Conservation (phyloP, 176 grass and related monocot genomes). For the Secale cereale region DNA sequence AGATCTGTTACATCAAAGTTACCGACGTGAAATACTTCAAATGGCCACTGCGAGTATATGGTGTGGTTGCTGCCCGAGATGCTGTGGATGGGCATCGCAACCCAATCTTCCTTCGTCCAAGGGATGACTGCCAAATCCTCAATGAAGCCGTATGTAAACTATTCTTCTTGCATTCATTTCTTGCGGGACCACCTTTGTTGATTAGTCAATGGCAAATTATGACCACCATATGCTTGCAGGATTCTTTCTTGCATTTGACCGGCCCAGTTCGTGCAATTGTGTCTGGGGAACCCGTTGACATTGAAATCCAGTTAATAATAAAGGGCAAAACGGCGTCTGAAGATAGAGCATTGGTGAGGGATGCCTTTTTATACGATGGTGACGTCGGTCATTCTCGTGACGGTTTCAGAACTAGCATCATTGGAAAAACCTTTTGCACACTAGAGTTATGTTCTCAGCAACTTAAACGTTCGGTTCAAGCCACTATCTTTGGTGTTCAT, state of each 20-base stretch:
- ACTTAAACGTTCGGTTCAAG: background rate
- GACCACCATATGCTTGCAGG: background rate
- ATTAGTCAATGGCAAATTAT: background rate
- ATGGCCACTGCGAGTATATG: background rate
- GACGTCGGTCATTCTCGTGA: background rate
- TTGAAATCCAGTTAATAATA: background rate
- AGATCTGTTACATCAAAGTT: background rate
- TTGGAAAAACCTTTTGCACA: background rate
- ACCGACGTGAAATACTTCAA: background rate
- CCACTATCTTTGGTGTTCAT: background rate
- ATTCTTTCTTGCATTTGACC: background rate
- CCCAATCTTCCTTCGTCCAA: background rate
- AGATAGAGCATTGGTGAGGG: background rate
- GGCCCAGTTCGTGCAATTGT: background rate
- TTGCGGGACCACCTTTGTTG: background rate
- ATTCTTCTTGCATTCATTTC: background rate
- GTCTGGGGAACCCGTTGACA: background rate
- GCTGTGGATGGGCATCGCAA: background rate
- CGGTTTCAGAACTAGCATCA: background rate
- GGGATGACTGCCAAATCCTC: background rate
- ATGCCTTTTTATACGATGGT: background rate
- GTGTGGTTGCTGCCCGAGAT: background rate
- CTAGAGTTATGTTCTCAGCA: background rate
- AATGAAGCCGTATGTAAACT: background rate
- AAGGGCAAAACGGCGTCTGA: background rate